Conservation (phyloP, 352 stramenopile species). For the Globisporangium irregulare region DNA sequence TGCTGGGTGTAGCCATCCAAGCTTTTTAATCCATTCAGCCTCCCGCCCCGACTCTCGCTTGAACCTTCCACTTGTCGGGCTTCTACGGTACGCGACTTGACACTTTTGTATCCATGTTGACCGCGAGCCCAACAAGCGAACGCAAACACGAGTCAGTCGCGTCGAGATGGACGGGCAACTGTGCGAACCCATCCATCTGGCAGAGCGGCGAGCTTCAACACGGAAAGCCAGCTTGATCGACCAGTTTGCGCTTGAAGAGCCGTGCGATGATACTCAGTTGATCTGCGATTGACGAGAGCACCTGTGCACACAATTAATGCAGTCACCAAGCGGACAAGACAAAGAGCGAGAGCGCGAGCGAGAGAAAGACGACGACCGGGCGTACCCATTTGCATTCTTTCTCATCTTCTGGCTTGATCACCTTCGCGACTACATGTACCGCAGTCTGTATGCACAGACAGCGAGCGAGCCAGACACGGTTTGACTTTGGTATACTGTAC, state of each 20-base stretch:
- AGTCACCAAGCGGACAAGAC: not conserved
- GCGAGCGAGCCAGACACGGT: not conserved
- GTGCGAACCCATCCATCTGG: constrained; percentile 3
- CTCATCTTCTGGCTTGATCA: not conserved
- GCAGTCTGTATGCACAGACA: no score
- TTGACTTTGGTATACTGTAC: not conserved
- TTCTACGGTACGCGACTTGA: not conserved
- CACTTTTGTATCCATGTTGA: constrained; percentile 5
- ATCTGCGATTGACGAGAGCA: not conserved
- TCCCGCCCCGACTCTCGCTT: not conserved
- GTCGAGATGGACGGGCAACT: not conserved
- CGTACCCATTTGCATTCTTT: not conserved
- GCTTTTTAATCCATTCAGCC: not conserved
- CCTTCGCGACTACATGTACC: not conserved
- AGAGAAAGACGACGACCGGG: not conserved
- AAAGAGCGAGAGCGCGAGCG: not conserved
- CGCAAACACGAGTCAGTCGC: not conserved
- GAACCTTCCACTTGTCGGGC: not conserved
- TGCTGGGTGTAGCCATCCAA: not conserved
- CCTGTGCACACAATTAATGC: not conserved
- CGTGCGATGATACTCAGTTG: not conserved
- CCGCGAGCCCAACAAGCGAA: not conserved
- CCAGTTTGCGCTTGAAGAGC: not conserved
- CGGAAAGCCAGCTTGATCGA: not conserved
- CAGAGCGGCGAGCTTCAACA: not conserved